Conservation (phyloP, 345 rosid species). For the Cardamine occulta region DNA sequence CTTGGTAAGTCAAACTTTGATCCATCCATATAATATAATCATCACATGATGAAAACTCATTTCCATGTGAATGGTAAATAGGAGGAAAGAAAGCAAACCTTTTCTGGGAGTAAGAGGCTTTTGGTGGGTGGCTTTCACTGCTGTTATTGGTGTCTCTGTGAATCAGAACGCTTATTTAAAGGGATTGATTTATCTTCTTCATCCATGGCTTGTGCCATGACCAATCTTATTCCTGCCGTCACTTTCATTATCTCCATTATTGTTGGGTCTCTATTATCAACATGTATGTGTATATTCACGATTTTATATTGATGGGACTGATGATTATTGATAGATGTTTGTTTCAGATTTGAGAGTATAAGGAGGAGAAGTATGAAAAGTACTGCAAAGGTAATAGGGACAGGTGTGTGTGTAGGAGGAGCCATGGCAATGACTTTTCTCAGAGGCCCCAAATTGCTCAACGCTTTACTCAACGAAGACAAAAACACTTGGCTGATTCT, state of each 20-base stretch:
- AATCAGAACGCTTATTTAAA: constrained; percentile 48
- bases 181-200: constrained; percentile 51
- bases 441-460: constrained; percentile 57
- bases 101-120: constrained; percentile 44
- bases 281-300: background rate
- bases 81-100: constrained; percentile 41
- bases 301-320: background rate
- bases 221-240: constrained; percentile 52
- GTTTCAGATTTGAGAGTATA: constrained; percentile 61
- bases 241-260: constrained; percentile 49
- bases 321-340: constrained; percentile 4
- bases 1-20: constrained; percentile 25
- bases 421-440: constrained; percentile 67
- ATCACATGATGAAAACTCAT: background rate
- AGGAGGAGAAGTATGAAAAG: constrained; percentile 58
- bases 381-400: constrained; percentile 67
- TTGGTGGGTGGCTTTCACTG: constrained; percentile 48
- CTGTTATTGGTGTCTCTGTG: constrained; percentile 46
- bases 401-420: constrained; percentile 67
- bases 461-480: constrained; percentile 41
- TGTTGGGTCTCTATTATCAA: constrained; percentile 38
- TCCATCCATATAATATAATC: background rate
- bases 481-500: constrained; percentile 47
- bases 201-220: constrained; percentile 50
- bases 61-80: constrained; percentile 14